Percentiles rank a stretch among this genome's conserved stretches.
Conservation (phyloP, 768 basidiomycete species). For the Dioszegia crocea region DNA sequence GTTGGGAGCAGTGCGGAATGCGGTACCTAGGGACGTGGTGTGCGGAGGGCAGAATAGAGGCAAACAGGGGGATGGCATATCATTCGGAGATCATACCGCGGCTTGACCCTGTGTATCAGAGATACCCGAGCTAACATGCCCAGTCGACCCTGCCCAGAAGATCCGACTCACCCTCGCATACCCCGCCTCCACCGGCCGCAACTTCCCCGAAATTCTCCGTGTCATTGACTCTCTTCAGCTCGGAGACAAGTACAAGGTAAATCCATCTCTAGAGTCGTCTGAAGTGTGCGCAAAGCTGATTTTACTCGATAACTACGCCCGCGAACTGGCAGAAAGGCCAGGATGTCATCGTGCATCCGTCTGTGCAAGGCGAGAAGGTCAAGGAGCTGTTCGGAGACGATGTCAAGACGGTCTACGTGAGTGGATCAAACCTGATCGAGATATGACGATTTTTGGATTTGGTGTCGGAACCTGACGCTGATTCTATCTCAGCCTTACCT, state of each 20-base stretch:
- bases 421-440: slow-evolving; percentile 13
- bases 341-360: slow-evolving; percentile 76
- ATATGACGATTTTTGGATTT: not conserved
- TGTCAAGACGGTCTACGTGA: slow-evolving; percentile 68
- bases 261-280: too few relatives aligned
- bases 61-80: too few relatives aligned
- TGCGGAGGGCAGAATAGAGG: too few relatives aligned
- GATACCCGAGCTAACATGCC: slow-evolving; percentile 1
- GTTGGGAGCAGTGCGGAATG: too few relatives aligned
- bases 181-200: slow-evolving; percentile 76
- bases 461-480: not conserved
- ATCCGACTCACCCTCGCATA: slow-evolving; percentile 87
- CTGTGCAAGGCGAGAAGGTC: slow-evolving; percentile 79
- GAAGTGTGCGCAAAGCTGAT: not conserved
- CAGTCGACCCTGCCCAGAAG: slow-evolving; percentile 85
- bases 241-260: slow-evolving; percentile 55
- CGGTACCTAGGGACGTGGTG: too few relatives aligned
- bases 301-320: slow-evolving; percentile 67
- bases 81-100: too few relatives aligned
- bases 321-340: slow-evolving; percentile 56
- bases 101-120: not conserved
- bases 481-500: slow-evolving; percentile 66
- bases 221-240: slow-evolving; percentile 91
- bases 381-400: slow-evolving; percentile 83
- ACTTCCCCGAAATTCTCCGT: slow-evolving; percentile 50